phyloP scores from a whole-genome alignment of 768 basidiomycete genomes.

The Scleroderma citrinum region DNA sequence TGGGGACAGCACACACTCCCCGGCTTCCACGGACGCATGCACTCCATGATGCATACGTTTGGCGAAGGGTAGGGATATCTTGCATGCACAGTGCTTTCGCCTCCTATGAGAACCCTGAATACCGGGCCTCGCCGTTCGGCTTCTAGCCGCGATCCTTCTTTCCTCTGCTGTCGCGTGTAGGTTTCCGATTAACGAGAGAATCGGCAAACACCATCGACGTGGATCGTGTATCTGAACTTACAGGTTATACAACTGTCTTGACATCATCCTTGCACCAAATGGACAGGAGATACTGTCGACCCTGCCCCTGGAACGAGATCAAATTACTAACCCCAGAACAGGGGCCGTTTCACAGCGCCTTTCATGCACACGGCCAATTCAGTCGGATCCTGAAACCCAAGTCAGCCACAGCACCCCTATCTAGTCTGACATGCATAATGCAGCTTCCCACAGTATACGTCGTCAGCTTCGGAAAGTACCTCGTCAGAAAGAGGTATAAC shows the following conservation, averaged over 20 bases:
- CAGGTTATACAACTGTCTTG: conserved; percentile 40
- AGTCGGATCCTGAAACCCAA: too few species aligned
- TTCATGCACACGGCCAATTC: too few species aligned
- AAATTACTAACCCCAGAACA: too few species aligned
- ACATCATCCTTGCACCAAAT: conserved; percentile 7
- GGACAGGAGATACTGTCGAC: conserved; percentile 14
- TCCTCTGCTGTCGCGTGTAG: conserved; percentile 12
- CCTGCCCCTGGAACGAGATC: too few species aligned
- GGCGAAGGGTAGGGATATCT: conserved; percentile 27
- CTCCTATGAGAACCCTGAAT: neutral
- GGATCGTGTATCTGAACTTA: conserved; percentile 11
- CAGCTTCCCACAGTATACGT: too few species aligned
- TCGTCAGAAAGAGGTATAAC: too few species aligned
- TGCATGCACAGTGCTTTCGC: neutral
- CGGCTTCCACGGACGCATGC: conserved; percentile 37
- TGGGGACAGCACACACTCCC: conserved; percentile 28
- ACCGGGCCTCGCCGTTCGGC: neutral
- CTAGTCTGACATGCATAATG: too few species aligned
- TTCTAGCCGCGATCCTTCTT: conserved; percentile 13
- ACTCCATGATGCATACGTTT: conserved; percentile 48
- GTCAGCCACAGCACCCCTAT: too few species aligned
- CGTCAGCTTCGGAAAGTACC: too few species aligned
- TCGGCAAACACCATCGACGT: conserved; percentile 17
- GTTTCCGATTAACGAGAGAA: conserved; percentile 20
- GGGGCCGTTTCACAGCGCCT: too few species aligned